Evolutionary conservation across 2,329 filamentous ascomycete species (phyloP), one percentile per base, ranked within the genome.

Genomic region (Sclerotinia subarctica): DNA sequence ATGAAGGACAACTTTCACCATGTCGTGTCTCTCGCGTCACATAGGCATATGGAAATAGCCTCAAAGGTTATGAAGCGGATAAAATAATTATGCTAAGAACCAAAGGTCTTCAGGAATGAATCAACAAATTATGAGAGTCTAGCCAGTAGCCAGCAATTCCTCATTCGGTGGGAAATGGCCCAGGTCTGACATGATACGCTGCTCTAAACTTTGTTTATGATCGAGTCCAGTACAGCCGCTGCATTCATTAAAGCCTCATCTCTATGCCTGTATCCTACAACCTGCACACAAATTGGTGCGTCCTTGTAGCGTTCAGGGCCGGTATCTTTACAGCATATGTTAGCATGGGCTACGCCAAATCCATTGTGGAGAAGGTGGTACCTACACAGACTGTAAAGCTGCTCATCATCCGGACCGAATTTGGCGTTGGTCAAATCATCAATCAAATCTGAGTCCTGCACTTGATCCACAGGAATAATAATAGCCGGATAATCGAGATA

Each of bases 241-340:
- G 70, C 54, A 11, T 73, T 72, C n/a, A 70, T 49, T 51, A 78
- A 71, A 21, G 69, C 70, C 56, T 78, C 74, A 66, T 79, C 76
- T 47, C 68, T 69, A 32, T 78, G 73, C 56, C 71, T 71, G 67
- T 76, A 76, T 52, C 77, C 77, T 11, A 78, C 74, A n/a, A 78
- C 32, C 66, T 78, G 76, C 35, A 77, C 65, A 58, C 69, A 71
- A 52, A 77, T 56, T 29, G 76, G 74, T 35, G 73, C 73, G 56
- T 72, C 72, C 47, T 71, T 72, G 68, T 76, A 78, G 21, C 70
- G 58, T 53, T 75, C 68, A 0, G 74, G 74, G 0, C 77, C 77
- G 21, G 76, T 76, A 62, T 78, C 77, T 78, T 59, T 32, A 21
- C 35, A 65, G 62, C 26, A 52, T 64, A 65, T 69, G 53, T 72